A percentile compares a stretch with the other conserved stretches of the same genome.
These are phyloP conservation scores for Fonsecaea pugnacius DNA, from an alignment of 2,329 filamentous ascomycete species.

Conservation along the genomic window DNA sequence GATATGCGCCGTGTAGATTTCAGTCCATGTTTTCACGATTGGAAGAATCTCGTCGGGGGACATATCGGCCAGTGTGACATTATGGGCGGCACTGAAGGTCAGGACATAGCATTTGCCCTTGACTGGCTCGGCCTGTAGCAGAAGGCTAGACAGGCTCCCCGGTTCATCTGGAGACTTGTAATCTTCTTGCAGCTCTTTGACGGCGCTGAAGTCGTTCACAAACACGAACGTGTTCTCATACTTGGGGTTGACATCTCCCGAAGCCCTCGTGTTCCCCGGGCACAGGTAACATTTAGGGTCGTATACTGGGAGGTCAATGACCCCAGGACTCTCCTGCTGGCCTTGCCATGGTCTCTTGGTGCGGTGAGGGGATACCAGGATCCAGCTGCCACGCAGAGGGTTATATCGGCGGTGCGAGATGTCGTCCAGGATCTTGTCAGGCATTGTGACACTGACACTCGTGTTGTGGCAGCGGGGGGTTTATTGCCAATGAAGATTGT, in stretches of 20 bases:
- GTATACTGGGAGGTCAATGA: slow-evolving; percentile 73
- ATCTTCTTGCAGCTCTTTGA: slow-evolving; percentile 87
- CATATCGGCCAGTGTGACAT: slow-evolving; percentile 92
- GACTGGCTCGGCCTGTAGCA: slow-evolving; percentile 82
- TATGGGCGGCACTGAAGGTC: slow-evolving; percentile 88
- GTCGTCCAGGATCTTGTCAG: slow-evolving; percentile 81
- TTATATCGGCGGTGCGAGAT: slow-evolving; percentile 97
- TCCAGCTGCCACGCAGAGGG: slow-evolving; percentile 83
- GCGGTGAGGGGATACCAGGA: slow-evolving; percentile 92
- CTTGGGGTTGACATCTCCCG: slow-evolving; percentile 82
- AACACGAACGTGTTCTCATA: slow-evolving; percentile 91
- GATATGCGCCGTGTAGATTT: slow-evolving; percentile 82
- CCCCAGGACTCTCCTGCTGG: slow-evolving; percentile 73
- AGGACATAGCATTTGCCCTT: slow-evolving; percentile 97
- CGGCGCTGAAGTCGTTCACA: slow-evolving; percentile 95
- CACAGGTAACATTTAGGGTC: slow-evolving; percentile 95
- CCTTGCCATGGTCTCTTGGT: slow-evolving; percentile 98
- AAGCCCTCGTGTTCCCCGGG: slow-evolving; percentile 84
- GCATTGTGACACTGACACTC: slow-evolving; percentile 56
- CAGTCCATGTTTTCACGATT: slow-evolving; percentile 87
- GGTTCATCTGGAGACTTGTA: slow-evolving; percentile 57
- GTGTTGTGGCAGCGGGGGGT: background rate
- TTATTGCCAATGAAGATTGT: background rate
- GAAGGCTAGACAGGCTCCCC: slow-evolving; percentile 69
- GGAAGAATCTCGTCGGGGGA: slow-evolving; percentile 74